Evolutionary conservation across 1,139 yeast species (phyloP).

Genomic region (Pichia sp.): DNA sequence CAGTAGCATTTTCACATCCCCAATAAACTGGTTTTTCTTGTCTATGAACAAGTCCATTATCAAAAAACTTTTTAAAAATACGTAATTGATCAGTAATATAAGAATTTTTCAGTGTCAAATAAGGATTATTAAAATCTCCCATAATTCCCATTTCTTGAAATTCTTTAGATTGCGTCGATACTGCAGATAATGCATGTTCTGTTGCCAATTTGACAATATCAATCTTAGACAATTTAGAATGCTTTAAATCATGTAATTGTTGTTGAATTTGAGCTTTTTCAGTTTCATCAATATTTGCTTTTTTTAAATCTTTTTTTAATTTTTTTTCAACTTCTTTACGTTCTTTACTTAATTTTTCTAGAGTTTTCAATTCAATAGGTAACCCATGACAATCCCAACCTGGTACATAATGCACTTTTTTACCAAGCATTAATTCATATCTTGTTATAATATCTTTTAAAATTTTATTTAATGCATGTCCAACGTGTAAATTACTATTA

Average conservation of each 20-base stretch:
- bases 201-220: conserved; percentile 62
- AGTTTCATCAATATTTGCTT: conserved; percentile 8
- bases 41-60: conserved; percentile 64
- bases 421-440: conserved; percentile 57
- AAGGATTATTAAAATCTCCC: conserved; percentile 73
- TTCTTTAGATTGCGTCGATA: conserved; percentile 53
- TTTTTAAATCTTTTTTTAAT: conserved; percentile 31
- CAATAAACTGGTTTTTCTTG: conserved; percentile 95
- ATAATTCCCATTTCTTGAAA: conserved; percentile 71
- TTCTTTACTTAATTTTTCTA: conserved; percentile 37
- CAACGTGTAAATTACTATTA: conserved; percentile 87
- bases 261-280: conserved; percentile 1
- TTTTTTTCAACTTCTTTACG: conserved; percentile 30
- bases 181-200: conserved; percentile 60
- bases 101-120: conserved; percentile 62
- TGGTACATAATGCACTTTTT: conserved; percentile 64
- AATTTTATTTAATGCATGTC: conserved; percentile 88
- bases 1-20: conserved; percentile 93
- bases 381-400: conserved; percentile 99
- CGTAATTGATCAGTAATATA: conserved; percentile 72
- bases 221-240: conserved; percentile 33
- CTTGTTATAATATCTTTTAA: conserved; percentile 81
- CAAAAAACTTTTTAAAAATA: conserved; percentile 61
- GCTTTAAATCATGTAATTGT: conserved; percentile 17
- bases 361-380: conserved; percentile 87